Base-by-base conservation (phyloP, 2,329 filamentous ascomycete genomes). In the Fonsecaea nubica region DNA sequence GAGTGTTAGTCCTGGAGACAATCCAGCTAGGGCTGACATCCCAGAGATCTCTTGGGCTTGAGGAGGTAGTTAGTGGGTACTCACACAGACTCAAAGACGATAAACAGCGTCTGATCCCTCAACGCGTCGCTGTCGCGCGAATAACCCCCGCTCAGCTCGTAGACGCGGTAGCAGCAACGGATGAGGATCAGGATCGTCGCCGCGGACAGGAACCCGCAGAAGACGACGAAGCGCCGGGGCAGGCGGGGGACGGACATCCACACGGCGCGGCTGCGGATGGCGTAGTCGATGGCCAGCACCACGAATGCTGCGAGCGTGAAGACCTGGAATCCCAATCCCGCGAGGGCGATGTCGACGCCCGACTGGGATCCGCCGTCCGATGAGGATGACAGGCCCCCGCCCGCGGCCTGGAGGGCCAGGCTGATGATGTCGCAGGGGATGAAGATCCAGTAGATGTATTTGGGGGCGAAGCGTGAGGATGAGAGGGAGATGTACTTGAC, bases 171-270 rank as follows among this genome's bases (percentile, higher is more conserved):
- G 50, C 87, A 84, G 69, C 85, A 88, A 8, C 90, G 82, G 72
- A 86, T 85, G 68, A 91, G 85, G 72, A 92, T 87, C 71, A 83
- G 84, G 12, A 90, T 60, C n/a, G 87, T 88, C 1, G 87, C 83
- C 1, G 89, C 75, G 0, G 78, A 75, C 18, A 90, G 80, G 10
- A 84, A 85, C n/a, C 72, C 73, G 4, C 88, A 75, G 75, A 89
- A 90, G 12, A 80, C 79, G 62, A 79, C 80, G 78, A 89, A 89
- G 30, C 75, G 73, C 63, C 74, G 75, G 25, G 75, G 70, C 1
- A 75, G 65, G 13, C 71, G 25, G 25, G 25, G 77, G 33, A 62
- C 53, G 33, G 63, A 40, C 55, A 58, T 62, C 65, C 64, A 65
- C 25, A 65, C 61, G 3, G 33, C 30, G 33, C 66, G 55, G 58